A percentile compares a stretch with the other conserved stretches of the same genome.
Evolutionary conservation across 257 asterid species (phyloP).

Genomic region (Euphrasia confusa): DNA sequence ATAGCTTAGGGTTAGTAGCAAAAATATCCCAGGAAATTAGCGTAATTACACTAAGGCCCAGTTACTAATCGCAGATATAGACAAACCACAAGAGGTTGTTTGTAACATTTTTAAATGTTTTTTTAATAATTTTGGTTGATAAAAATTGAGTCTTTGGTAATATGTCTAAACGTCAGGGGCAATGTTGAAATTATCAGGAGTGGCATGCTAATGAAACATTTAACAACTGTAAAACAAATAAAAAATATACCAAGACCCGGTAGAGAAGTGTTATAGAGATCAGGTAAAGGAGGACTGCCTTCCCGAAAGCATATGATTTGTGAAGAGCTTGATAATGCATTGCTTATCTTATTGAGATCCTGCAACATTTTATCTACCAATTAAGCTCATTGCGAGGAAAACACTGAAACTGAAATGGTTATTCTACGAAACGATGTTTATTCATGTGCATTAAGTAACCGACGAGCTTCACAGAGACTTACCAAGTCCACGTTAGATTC

Average conservation of each 20-base stretch:
- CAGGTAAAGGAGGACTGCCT: constrained; percentile 98
- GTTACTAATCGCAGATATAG: not conserved
- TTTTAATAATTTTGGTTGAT: not conserved
- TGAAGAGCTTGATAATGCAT: constrained; percentile 40
- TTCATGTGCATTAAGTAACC: not conserved
- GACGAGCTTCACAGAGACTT: constrained; percentile 38
- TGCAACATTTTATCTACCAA: constrained; percentile 27
- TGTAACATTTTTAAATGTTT: not conserved
- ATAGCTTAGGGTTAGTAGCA: not conserved
- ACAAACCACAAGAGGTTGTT: no score
- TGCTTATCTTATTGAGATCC: constrained; percentile 46
- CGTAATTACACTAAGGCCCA: not conserved
- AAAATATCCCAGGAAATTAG: not conserved
- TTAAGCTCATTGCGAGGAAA: constrained; percentile 10
- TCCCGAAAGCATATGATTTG: constrained; percentile 88
- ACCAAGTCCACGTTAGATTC: constrained; percentile 68
- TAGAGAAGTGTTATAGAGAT: constrained; percentile 57
- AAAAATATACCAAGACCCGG: constrained; percentile 59
- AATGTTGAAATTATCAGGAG: not conserved
- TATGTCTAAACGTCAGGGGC: constrained; percentile 3
- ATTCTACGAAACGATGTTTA: not conserved
- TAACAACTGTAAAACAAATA: not conserved
- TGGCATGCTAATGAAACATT: constrained; percentile 1
- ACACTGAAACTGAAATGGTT: not conserved
- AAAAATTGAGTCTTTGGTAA: not conserved